Percentiles rank a stretch among this genome's conserved stretches.
Evolutionary conservation across 139 green algal species (phyloP).

Genomic region (Monoraphidium neglectum): DNA sequence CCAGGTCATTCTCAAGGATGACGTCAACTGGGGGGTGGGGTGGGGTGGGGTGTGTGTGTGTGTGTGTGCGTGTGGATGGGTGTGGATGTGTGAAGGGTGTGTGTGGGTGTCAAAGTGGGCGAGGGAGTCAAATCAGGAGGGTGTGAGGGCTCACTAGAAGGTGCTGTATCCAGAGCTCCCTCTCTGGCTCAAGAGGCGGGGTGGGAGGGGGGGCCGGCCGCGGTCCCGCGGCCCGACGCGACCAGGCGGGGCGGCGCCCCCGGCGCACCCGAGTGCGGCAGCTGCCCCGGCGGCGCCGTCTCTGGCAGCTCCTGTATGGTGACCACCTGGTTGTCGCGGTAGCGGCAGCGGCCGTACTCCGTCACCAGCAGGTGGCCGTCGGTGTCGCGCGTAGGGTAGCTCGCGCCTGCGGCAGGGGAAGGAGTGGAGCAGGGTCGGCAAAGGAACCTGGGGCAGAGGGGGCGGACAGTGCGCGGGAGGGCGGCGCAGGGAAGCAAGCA

Average conservation of each 20-base stretch:
- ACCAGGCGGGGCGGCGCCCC: too few relatives aligned
- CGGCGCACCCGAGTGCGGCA: constrained; percentile 75
- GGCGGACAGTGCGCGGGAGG: neutral
- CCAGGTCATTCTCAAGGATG: constrained; percentile 67
- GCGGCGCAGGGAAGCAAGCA: neutral
- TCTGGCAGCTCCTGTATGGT: constrained; percentile 97
- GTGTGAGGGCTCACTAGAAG: too few relatives aligned
- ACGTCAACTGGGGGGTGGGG: constrained; percentile 19
- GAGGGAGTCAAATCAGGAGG: too few relatives aligned
- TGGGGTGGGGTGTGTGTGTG: too few relatives aligned
- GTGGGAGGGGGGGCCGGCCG: too few relatives aligned
- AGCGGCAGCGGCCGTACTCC: constrained; percentile 95
- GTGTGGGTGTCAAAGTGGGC: too few relatives aligned
- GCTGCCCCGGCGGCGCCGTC: constrained; percentile 92
- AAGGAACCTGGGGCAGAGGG: neutral
- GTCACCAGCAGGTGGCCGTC: constrained; percentile 88
- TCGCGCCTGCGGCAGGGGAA: constrained; percentile 40
- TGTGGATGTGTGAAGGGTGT: too few relatives aligned
- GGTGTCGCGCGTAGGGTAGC: constrained; percentile 88
- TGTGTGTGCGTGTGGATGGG: too few relatives aligned
- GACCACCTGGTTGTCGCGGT: constrained; percentile 88
- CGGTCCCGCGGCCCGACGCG: too few relatives aligned
- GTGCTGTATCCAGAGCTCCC: too few relatives aligned
- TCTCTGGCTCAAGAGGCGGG: too few relatives aligned
- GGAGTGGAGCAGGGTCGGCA: neutral